A percentile compares a stretch with the other conserved stretches of the same genome.
phyloP scores from a whole-genome alignment of 75 land plant species.

The Isoetes taiwanensis region DNA sequence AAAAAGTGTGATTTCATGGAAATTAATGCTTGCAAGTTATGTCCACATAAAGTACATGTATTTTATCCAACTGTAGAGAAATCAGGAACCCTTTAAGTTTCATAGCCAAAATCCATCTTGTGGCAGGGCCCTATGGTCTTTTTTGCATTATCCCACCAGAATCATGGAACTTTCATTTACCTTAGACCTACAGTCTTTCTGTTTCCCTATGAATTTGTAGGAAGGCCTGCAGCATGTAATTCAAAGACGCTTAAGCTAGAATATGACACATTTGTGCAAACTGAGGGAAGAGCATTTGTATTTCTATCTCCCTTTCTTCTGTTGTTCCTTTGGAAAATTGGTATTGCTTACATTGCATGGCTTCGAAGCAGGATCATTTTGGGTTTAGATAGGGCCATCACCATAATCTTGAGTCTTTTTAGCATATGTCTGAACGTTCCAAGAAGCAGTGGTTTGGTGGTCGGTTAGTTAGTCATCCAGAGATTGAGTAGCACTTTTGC shows the following conservation, averaged over 20 bases:
- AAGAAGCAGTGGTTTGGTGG: slow-evolving; percentile 8
- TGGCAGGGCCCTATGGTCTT: slow-evolving; percentile 2
- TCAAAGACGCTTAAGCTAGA: neutral
- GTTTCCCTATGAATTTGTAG: neutral
- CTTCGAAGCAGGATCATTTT: neutral
- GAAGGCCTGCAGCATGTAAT: slow-evolving; percentile 1
- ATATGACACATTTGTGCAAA: neutral
- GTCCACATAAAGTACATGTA: no score
- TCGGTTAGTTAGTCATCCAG: neutral
- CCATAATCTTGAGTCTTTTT: neutral
- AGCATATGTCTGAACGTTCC: neutral
- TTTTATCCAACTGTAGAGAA: slow-evolving; percentile 2
- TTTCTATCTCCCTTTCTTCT: neutral
- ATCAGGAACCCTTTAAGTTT: neutral
- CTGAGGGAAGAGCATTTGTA: neutral
- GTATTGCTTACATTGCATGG: slow-evolving; percentile 1
- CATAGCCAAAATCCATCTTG: neutral
- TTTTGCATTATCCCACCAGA: neutral
- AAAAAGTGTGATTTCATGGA: no score
- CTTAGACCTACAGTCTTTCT: slow-evolving; percentile 2
- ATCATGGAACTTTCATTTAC: neutral
- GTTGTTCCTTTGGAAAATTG: neutral
- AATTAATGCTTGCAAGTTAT: no score
- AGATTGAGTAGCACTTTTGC: neutral
- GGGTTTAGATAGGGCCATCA: neutral